Evolutionary conservation across 2,329 filamentous ascomycete genomes (phyloP).

Genomic region (Bipolaris zeicola): DNA sequence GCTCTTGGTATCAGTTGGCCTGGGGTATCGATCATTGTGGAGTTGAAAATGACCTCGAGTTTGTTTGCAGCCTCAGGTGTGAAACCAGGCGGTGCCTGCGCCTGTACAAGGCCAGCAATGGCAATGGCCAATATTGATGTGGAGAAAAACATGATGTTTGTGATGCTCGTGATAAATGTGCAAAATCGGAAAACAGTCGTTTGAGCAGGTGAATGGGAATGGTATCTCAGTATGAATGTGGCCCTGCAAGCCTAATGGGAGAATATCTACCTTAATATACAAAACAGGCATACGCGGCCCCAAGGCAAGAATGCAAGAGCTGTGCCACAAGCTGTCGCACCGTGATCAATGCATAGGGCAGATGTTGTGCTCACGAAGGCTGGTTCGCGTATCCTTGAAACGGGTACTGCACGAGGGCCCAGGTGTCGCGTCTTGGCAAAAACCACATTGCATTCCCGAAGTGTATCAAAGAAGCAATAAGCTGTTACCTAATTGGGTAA

Average conservation of each 20-base stretch:
- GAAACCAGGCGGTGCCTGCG: constrained; percentile 43
- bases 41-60: constrained; percentile 42
- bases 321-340: constrained; percentile 31
- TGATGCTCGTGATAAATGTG: not conserved
- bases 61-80: constrained; percentile 34
- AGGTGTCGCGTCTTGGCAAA: constrained; percentile 29
- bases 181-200: not conserved
- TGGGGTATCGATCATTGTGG: constrained; percentile 35
- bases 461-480: constrained; percentile 1
- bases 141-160: constrained; percentile 30
- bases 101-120: constrained; percentile 33
- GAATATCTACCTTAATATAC: constrained; percentile 20
- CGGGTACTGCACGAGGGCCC: constrained; percentile 32
- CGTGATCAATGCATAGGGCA: constrained; percentile 19
- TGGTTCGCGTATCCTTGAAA: constrained; percentile 35
- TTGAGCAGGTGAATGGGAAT: not conserved
- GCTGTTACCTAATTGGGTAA: not conserved
- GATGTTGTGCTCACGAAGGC: constrained; percentile 21
- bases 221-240: not conserved
- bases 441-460: constrained; percentile 21
- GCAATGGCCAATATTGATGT: constrained; percentile 31
- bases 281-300: constrained; percentile 28
- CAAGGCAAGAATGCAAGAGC: constrained; percentile 19
- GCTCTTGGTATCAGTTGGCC: constrained; percentile 39
- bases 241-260: not conserved